Evolutionary conservation across 495 filamentous ascomycete species (phyloP).

Genomic region (Neurospora sp.): DNA sequence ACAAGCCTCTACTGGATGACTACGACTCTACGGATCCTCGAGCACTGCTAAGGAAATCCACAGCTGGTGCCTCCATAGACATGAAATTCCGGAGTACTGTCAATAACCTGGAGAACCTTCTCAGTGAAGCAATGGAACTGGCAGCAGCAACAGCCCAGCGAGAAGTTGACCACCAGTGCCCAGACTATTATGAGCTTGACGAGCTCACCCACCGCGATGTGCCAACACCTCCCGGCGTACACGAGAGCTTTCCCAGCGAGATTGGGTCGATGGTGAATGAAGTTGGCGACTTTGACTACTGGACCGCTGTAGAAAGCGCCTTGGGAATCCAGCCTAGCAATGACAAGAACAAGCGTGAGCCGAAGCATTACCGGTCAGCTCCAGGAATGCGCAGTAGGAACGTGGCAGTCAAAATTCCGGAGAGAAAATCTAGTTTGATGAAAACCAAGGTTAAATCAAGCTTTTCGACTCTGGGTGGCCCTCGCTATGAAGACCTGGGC

Average conservation of each 20-base stretch:
- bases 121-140: conserved; percentile 35
- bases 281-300: background rate
- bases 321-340: background rate
- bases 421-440: conserved; percentile 6
- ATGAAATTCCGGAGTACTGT: conserved; percentile 24
- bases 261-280: conserved; percentile 11
- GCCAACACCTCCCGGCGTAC: conserved; percentile 5
- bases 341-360: background rate
- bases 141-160: conserved; percentile 28
- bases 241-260: conserved; percentile 8
- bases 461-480: background rate
- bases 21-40: background rate
- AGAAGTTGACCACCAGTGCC: conserved; percentile 5
- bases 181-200: conserved; percentile 1
- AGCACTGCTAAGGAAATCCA: background rate
- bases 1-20: background rate
- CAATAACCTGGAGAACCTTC: conserved; percentile 34
- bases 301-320: background rate
- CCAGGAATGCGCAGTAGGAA: conserved; percentile 17
- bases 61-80: conserved; percentile 9
- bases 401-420: conserved; percentile 8
- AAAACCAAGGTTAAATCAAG: conserved; percentile 4
- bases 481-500: background rate
- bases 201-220: conserved; percentile 3
- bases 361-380: conserved; percentile 14